Evolutionary conservation across 2,329 filamentous ascomycete species (phyloP).

Genomic region (Fusarium falciforme): DNA sequence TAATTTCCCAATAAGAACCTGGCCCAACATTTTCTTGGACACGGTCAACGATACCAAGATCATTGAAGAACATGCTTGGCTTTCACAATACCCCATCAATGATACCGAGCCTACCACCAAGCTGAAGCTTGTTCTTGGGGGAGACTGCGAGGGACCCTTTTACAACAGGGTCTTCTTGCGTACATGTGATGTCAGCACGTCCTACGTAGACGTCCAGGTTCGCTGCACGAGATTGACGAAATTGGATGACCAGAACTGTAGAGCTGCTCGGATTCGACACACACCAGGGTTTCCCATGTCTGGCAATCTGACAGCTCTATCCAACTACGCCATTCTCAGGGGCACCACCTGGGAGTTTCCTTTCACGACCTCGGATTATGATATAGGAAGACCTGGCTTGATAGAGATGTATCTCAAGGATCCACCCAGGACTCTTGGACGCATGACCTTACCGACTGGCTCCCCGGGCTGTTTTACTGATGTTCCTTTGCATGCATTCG

Average conservation of each 20-base stretch:
- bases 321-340: background rate
- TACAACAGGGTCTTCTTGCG: background rate
- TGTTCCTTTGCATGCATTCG: background rate
- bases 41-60: background rate
- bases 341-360: background rate
- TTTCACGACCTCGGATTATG: background rate
- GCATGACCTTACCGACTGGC: too few relatives aligned
- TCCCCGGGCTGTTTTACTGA: background rate
- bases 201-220: conserved; percentile 3
- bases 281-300: background rate
- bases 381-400: background rate
- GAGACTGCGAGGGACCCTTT: background rate
- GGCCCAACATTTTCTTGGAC: background rate
- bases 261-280: background rate
- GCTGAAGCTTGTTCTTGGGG: background rate
- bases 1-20: background rate
- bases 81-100: background rate
- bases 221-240: background rate
- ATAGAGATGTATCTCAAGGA: background rate
- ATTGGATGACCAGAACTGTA: background rate
- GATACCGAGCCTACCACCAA: background rate
- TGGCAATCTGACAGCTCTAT: background rate
- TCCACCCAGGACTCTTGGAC: background rate
- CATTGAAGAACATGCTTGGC: background rate
- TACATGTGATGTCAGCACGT: background rate